phyloP scores from a whole-genome alignment of 352 stramenopile genomes.

The Phytopythium delawarense region DNA sequence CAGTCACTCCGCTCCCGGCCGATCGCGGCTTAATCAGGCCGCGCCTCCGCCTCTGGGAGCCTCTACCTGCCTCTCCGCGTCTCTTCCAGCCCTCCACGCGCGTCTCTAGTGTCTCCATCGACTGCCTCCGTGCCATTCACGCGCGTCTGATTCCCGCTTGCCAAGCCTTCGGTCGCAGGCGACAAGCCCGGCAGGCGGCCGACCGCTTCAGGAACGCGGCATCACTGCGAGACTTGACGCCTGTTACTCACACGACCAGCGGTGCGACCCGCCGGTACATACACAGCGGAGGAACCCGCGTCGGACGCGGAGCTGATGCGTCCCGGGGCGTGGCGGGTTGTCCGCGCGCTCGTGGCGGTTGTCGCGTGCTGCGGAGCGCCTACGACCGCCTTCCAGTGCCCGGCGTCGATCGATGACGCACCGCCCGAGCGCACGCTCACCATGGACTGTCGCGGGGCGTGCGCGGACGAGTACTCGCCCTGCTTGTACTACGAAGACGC shows the following conservation, averaged over 20 bases:
- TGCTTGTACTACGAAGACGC: conserved; percentile 18
- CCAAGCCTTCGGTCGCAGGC: background rate
- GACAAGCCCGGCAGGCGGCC: no score
- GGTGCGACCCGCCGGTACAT: background rate
- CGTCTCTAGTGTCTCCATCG: no score
- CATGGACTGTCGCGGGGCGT: conserved; percentile 23
- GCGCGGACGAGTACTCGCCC: conserved; percentile 11
- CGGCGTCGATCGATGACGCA: background rate
- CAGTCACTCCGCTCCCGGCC: background rate
- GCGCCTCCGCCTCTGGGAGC: background rate
- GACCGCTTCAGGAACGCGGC: background rate
- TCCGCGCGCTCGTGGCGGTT: background rate
- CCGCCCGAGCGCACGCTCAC: conserved; percentile 13
- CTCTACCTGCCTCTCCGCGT: background rate
- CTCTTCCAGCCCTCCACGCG: no score
- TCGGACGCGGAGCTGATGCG: background rate
- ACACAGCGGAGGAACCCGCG: background rate
- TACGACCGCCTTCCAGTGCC: background rate
- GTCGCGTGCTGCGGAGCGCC: background rate
- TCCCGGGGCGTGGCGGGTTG: background rate
- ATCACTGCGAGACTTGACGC: background rate
- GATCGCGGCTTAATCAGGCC: background rate
- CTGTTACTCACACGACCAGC: background rate
- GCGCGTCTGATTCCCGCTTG: background rate
- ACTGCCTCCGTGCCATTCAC: no score